A percentile compares a stretch with the other conserved stretches of the same genome.
Evolutionary conservation across 805 yeast species (phyloP).

Genomic region (Vanderwaltozyma polyspora): DNA sequence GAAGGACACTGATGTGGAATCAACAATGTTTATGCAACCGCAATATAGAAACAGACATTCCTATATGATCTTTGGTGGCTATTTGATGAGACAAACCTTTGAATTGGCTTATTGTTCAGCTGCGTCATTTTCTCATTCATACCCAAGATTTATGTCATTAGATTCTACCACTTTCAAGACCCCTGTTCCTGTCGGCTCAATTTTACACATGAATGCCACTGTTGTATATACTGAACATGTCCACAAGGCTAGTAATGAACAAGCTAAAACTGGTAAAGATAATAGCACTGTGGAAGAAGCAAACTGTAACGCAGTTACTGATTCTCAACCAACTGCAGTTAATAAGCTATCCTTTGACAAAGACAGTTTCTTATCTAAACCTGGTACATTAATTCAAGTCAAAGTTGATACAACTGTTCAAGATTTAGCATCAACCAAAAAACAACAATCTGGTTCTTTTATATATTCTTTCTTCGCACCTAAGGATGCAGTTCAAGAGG

Average conservation of each 20-base stretch:
- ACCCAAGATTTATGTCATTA: conserved; percentile 80
- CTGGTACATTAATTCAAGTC: conserved; percentile 86
- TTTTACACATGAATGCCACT: conserved; percentile 67
- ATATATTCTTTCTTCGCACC: conserved; percentile 85
- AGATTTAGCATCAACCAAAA: conserved; percentile 47
- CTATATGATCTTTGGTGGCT: conserved; percentile 92
- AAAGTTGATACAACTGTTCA: conserved; percentile 76
- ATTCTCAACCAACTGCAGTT: conserved; percentile 38
- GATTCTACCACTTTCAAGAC: conserved; percentile 87
- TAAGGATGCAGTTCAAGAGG: conserved; percentile 28
- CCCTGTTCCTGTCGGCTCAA: conserved; percentile 94
- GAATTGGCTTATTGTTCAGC: conserved; percentile 91
- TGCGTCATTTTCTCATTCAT: conserved; percentile 74
- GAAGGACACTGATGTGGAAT: conserved; percentile 58
- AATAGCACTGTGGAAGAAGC: background rate
- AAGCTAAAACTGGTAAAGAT: conserved; percentile 12
- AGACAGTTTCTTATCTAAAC: conserved; percentile 51
- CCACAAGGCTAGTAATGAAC: too few species aligned
- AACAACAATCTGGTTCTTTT: conserved; percentile 73
- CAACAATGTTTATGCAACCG: conserved; percentile 89
- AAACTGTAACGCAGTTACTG: conserved; percentile 5
- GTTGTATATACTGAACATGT: conserved; percentile 82
- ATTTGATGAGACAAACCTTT: conserved; percentile 80
- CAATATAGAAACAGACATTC: conserved; percentile 92
- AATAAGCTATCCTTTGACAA: conserved; percentile 39